These are phyloP conservation scores for Raffaelea deltoideospora DNA, from an alignment of 2,329 filamentous ascomycete genomes.

Conservation along the genomic window DNA sequence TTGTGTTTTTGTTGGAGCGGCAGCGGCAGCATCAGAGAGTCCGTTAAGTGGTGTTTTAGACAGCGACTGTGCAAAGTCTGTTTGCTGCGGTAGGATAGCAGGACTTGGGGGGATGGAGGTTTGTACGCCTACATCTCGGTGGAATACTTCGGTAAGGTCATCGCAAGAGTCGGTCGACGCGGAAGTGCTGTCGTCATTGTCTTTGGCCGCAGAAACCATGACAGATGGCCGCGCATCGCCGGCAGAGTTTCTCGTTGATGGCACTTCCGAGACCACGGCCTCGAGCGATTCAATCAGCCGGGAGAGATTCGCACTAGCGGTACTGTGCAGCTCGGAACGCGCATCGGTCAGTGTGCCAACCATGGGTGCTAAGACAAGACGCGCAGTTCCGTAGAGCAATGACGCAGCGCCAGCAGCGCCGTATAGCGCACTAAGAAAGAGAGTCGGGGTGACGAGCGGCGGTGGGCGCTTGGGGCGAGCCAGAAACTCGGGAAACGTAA, in stretches of 20 bases:
- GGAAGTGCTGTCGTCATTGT: slow-evolving; percentile 14
- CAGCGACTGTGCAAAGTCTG: too few species aligned
- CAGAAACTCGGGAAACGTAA: slow-evolving; percentile 58
- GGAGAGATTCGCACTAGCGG: slow-evolving; percentile 27
- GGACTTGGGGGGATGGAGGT: slow-evolving; percentile 41
- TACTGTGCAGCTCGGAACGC: slow-evolving; percentile 36
- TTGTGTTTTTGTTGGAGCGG: background rate
- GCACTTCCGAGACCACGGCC: slow-evolving; percentile 44
- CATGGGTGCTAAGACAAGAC: slow-evolving; percentile 52
- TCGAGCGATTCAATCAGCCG: slow-evolving; percentile 36
- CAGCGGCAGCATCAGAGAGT: background rate
- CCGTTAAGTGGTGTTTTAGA: too few species aligned
- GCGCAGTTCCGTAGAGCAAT: slow-evolving; percentile 55
- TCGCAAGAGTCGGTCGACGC: slow-evolving; percentile 29
- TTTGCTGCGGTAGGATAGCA: too few species aligned
- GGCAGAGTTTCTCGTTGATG: slow-evolving; percentile 13
- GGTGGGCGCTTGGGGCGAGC: slow-evolving; percentile 38
- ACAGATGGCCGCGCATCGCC: too few species aligned
- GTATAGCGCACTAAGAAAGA: slow-evolving; percentile 44
- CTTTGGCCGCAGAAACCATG: slow-evolving; percentile 6
- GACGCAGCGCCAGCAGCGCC: slow-evolving; percentile 41
- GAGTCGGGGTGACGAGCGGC: slow-evolving; percentile 45
- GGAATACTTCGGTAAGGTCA: slow-evolving; percentile 65
- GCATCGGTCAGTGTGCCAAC: slow-evolving; percentile 34
- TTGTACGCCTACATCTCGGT: slow-evolving; percentile 67